Percentiles rank a stretch among this genome's conserved stretches.
These are phyloP conservation scores for Rhodomyrtus psidioides DNA, from an alignment of 441 rosid species.

Conservation along the genomic window DNA sequence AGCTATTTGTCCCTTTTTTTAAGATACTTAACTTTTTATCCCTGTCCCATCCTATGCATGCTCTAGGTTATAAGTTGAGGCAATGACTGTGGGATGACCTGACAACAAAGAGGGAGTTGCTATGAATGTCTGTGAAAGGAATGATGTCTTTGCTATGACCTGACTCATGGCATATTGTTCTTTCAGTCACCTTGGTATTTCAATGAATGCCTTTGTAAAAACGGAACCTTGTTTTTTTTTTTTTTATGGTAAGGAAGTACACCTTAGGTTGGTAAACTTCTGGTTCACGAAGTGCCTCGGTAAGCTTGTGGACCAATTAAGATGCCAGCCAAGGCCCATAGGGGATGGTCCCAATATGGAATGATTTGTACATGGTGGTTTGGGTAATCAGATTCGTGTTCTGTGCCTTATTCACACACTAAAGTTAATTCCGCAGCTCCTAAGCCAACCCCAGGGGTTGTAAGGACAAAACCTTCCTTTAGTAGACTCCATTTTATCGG, in stretches of 20 bases:
- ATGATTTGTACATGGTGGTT: neutral
- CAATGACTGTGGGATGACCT: neutral
- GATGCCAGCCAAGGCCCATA: neutral
- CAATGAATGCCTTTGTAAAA: neutral
- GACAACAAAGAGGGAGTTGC: neutral
- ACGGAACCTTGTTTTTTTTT: neutral
- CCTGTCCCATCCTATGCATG: neutral
- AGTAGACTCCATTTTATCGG: neutral
- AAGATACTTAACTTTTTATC: neutral
- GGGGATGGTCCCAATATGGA: neutral
- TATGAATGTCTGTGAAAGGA: neutral
- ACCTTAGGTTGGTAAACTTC: neutral
- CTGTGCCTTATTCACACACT: neutral
- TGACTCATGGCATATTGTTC: neutral
- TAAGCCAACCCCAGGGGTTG: neutral
- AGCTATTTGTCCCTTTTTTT: neutral
- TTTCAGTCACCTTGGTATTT: neutral
- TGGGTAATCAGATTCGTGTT: neutral
- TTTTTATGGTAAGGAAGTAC: neutral
- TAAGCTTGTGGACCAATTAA: neutral
- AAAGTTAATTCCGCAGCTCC: neutral
- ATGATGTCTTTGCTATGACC: neutral
- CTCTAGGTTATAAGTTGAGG: neutral
- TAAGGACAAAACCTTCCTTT: neutral
- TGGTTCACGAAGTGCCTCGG: neutral